phyloP scores from a whole-genome alignment of 179 eudicot species.

The Heliamphora ciliata region DNA sequence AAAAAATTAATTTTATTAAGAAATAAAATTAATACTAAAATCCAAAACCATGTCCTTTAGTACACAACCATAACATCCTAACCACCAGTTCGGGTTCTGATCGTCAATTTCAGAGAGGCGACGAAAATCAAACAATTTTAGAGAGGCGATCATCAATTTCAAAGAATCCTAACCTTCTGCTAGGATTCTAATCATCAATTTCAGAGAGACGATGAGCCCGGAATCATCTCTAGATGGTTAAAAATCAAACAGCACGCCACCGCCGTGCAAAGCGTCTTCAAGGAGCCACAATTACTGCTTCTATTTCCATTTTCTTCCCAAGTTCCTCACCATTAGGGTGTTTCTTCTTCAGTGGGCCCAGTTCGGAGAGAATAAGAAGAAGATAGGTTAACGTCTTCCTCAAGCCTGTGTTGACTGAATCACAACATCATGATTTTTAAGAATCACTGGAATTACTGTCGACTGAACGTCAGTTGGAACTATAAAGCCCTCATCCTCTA shows the following conservation, averaged over 20 bases:
- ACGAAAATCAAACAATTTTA: too few relatives aligned
- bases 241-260: constrained; percentile 35
- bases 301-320: constrained; percentile 41
- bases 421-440: constrained; percentile 62
- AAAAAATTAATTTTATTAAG: too few relatives aligned
- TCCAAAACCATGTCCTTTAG: too few relatives aligned
- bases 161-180: too few relatives aligned
- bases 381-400: constrained; percentile 84
- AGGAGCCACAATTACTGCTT: constrained; percentile 83
- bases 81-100: too few relatives aligned
- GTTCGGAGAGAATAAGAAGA: constrained; percentile 69
- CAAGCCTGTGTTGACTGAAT: constrained; percentile 85
- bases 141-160: too few relatives aligned
- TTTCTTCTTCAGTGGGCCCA: constrained; percentile 48
- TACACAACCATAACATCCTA: too few relatives aligned
- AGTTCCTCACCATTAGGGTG: constrained; percentile 18
- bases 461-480: constrained; percentile 81
- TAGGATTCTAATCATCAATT: too few relatives aligned
- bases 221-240: too few relatives aligned
- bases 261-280: constrained; percentile 82
- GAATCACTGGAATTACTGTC: constrained; percentile 62
- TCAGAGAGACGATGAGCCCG: too few relatives aligned
- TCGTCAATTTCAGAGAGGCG: too few relatives aligned
- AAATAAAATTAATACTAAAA: too few relatives aligned
- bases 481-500: constrained; percentile 61